Evolutionary conservation across 371 early-diverging fungal species (phyloP), one percentile per base, ranked within the genome.

Genomic region (Mortierella sp.): DNA sequence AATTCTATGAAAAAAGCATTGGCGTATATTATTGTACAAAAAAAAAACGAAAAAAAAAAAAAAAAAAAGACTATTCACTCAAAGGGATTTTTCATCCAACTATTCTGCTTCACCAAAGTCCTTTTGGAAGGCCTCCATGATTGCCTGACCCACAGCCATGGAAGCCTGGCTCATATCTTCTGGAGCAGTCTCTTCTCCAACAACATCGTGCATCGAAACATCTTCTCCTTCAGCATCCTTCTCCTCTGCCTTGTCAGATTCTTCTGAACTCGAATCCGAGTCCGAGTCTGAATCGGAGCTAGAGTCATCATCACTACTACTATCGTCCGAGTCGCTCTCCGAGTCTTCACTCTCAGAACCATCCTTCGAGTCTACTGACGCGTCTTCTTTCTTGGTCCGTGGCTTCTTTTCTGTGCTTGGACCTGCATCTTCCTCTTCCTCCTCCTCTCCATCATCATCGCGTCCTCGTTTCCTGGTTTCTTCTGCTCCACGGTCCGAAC

Each of bases 111-210:
- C 47, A 18, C 76, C 68, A 67, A 75, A 75, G 43, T 75, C 76
- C 44, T 75, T 66, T 53, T 66, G 66, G 43, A 75, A 71, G 12
- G 76, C 76, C 45, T 75, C 76, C 48, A 75, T 19, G 26, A 75
- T 66, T 4, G 71, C 76, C 29, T 75, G 76, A 21, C 76, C 76
- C 7, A 75, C 29, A 29, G 47, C 53, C 16, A 75, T 29, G 18
- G 63, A 18, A 3, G 64, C 56, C 37, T 57, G 23, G 12, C 9
- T 23, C 0, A 18, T 26, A 6, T 45, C 56, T 37, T 16, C 56
- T 9, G 55, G 30, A 1, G 15, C 61, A 44, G 6, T 30, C 28
- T 19, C 16, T 50, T 29, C 50, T 19, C 44, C 63, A 29, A 16
- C 19, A 15, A 23, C 61, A 7, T 1, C 59, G 9, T 30, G n/a